phyloP scores from a whole-genome alignment of 2,329 filamentous ascomycete genomes.

The Aspergillus japonicus region DNA sequence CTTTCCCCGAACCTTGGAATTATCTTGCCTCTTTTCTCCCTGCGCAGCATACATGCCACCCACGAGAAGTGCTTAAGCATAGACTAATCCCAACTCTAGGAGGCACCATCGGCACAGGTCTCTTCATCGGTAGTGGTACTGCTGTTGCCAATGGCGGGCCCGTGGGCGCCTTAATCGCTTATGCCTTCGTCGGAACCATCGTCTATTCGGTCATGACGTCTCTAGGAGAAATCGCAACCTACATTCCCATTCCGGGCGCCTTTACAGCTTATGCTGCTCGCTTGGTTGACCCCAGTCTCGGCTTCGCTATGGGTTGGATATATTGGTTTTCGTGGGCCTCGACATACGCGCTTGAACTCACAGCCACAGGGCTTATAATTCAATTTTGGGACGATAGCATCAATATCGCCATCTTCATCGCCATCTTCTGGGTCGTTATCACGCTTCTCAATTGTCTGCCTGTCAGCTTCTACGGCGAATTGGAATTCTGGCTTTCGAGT shows the following conservation, averaged over 20 bases:
- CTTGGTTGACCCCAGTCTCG: conserved; percentile 70
- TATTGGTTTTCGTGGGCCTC: conserved; percentile 79
- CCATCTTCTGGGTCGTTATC: conserved; percentile 70
- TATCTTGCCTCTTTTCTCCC: background rate
- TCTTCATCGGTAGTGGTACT: conserved; percentile 67
- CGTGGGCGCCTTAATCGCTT: conserved; percentile 65
- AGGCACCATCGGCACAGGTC: conserved; percentile 69
- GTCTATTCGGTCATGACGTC: conserved; percentile 73
- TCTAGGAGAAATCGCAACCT: conserved; percentile 69
- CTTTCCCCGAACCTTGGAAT: background rate
- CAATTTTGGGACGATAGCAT: conserved; percentile 68
- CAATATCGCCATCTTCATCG: conserved; percentile 70
- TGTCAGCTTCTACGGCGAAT: conserved; percentile 70
- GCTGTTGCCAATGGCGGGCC: conserved; percentile 65
- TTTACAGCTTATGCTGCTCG: conserved; percentile 75
- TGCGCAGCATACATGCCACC: background rate
- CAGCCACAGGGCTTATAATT: conserved; percentile 70
- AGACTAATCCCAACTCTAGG: conserved; percentile 48
- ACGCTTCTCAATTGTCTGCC: conserved; percentile 69
- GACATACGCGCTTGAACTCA: conserved; percentile 71
- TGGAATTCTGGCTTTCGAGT: conserved; percentile 75
- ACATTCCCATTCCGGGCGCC: conserved; percentile 72
- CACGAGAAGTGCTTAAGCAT: background rate
- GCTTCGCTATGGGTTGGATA: conserved; percentile 78
- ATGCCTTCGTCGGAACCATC: conserved; percentile 67